Conservation (phyloP, 169 alveolate species). For the Neospora caninum region DNA sequence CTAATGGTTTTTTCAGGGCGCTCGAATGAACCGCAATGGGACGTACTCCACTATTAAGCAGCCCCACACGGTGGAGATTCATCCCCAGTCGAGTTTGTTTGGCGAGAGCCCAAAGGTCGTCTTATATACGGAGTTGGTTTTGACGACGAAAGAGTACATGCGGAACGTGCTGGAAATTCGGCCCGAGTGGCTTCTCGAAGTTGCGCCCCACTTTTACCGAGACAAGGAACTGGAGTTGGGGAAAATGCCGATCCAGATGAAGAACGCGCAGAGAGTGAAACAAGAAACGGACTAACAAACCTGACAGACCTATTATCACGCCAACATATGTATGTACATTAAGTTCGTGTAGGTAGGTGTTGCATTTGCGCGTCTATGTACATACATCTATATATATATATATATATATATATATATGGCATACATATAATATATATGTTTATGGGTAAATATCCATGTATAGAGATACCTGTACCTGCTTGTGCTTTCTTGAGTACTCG, state of each 20-base stretch:
- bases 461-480: neutral
- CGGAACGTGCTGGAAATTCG: constrained; percentile 92
- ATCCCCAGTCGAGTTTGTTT: constrained; percentile 94
- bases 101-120: constrained; percentile 89
- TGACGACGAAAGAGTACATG: constrained; percentile 96
- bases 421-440: neutral
- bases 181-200: constrained; percentile 95
- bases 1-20: constrained; percentile 78
- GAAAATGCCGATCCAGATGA: neutral
- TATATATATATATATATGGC: neutral
- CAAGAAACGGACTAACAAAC: neutral
- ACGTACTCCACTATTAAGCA: constrained; percentile 93
- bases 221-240: constrained; percentile 56
- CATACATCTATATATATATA: neutral
- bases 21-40: constrained; percentile 90
- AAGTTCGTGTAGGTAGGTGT: neutral
- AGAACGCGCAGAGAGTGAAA: neutral
- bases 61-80: constrained; percentile 94
- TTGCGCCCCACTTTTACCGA: constrained; percentile 97
- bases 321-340: too few species aligned
- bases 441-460: neutral
- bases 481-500: too few species aligned
- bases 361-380: neutral
- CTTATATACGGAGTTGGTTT: constrained; percentile 95
- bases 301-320: neutral